These are phyloP conservation scores for Fraxinus nigra DNA, from an alignment of 305 asterid genomes.

Conservation along the genomic window DNA sequence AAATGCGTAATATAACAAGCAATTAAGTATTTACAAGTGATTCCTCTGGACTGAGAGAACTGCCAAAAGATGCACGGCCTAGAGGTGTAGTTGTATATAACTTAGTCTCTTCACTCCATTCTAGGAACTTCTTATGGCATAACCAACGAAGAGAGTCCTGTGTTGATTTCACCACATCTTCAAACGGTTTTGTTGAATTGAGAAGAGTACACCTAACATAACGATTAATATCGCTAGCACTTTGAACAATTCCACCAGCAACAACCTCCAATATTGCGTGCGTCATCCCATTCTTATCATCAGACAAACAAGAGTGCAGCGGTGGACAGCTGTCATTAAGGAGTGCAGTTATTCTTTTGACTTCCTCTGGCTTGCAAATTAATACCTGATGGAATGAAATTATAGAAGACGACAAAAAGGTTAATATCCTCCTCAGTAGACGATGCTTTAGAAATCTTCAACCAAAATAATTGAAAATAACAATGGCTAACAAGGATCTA, in stretches of 20 bases:
- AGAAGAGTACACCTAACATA: conserved; percentile 98
- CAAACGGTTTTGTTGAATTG: conserved; percentile 93
- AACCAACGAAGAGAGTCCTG: conserved; percentile 98
- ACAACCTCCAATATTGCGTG: conserved; percentile 99
- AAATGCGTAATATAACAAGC: background rate
- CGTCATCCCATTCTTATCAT: conserved; percentile 98
- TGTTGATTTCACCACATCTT: conserved; percentile 95
- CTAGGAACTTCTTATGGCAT: conserved; percentile 86
- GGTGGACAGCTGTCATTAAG: conserved; percentile 90
- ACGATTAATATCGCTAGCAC: conserved; percentile 89
- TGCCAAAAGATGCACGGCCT: conserved; percentile 97
- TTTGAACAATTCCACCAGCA: conserved; percentile 99
- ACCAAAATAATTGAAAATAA: conserved; percentile 5
- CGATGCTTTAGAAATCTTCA: conserved; percentile 10
- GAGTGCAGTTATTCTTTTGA: conserved; percentile 68
- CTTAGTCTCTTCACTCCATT: conserved; percentile 93
- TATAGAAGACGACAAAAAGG: conserved; percentile 7
- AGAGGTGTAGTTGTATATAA: conserved; percentile 92
- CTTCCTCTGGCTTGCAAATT: conserved; percentile 90
- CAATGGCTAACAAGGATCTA: background rate
- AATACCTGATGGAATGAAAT: conserved; percentile 57
- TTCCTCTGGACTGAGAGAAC: conserved; percentile 97
- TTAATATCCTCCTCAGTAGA: conserved; percentile 16
- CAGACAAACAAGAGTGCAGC: conserved; percentile 90
- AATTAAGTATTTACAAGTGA: conserved; percentile 67